These are phyloP conservation scores for Scheffersomyces ergatensis DNA, from an alignment of 805 yeast genomes.

Conservation along the genomic window DNA sequence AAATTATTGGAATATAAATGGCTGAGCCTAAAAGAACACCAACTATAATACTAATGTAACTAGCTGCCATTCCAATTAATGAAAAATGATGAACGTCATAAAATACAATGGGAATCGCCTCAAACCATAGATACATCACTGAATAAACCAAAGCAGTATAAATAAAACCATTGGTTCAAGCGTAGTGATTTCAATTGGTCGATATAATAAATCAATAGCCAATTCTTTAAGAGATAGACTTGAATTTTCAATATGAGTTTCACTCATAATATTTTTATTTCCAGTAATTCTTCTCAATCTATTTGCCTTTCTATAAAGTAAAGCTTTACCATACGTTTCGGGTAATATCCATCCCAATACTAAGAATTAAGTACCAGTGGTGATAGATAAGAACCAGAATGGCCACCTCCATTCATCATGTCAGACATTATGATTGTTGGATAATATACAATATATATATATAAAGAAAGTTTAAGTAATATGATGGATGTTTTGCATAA, in stretches of 20 bases:
- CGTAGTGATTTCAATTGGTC: constrained; percentile 49
- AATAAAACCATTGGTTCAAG: constrained; percentile 53
- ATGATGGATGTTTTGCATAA: background rate
- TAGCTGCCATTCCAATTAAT: constrained; percentile 43
- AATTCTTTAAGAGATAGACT: constrained; percentile 15
- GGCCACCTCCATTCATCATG: constrained; percentile 50
- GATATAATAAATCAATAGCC: constrained; percentile 35
- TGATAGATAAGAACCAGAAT: constrained; percentile 49
- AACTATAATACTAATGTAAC: constrained; percentile 46
- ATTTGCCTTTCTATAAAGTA: constrained; percentile 46
- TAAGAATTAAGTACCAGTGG: constrained; percentile 36
- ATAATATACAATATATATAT: too few species aligned
- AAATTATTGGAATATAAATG: constrained; percentile 21
- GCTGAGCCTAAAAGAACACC: constrained; percentile 44
- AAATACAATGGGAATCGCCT: constrained; percentile 50
- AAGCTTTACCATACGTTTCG: constrained; percentile 44
- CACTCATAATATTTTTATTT: constrained; percentile 39
- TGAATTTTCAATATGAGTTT: constrained; percentile 32
- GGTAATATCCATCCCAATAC: constrained; percentile 42
- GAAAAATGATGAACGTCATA: constrained; percentile 44
- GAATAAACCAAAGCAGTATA: constrained; percentile 53
- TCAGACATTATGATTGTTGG: too few species aligned
- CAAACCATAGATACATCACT: too few species aligned
- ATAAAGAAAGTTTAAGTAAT: too few species aligned
- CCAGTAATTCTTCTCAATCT: constrained; percentile 49